Evolutionary conservation across 106 monocot species (phyloP), one percentile per base, ranked within the genome.

Genomic region (Gastrodia elata): DNA sequence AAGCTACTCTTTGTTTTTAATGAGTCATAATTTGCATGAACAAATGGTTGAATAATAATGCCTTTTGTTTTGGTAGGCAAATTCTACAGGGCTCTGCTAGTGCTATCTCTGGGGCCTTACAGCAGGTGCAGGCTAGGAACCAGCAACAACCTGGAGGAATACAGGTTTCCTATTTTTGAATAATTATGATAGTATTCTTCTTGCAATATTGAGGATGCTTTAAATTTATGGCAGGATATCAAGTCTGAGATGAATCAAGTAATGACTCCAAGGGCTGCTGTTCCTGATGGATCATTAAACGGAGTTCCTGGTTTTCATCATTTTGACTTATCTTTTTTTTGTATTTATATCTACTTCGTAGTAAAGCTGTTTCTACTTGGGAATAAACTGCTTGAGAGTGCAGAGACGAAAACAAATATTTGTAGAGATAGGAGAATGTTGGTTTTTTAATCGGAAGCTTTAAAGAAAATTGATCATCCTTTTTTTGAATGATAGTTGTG

Each of bases 161-260:
- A 43, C 86, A 83, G 83, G 91, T 91, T 36, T 0, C 39, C 65
- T 3, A 28, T 43, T 18, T 2, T 40, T 10, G 7, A 57, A 55
- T 74, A 14, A 18, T 42, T 68, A 8, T 42, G 70, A 55, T 70
- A 6, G 13, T 61, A 52, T 46, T 70, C 16, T 46, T 6, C 34
- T 27, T 77, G 40, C 8, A 38, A 35, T 77, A 26, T 49, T 64
- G 15, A 38, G 25, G 2, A 5, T 38, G 39, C n/a, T 0, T 34
- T 32, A 36, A 64, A 11, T 22, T 64, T 71, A 48, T 49, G 26
- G 15, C 82, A 89, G 92, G 92, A 87, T 39, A 84, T 89, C 20
- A 89, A 92, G 75, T 58, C 71, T 37, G 92, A 89, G 74, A 81
- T 81, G n/a, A 89, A 82, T 79, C 77, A 78, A n/a, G 74, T 79